Evolutionary conservation across 2,329 filamentous ascomycete species (phyloP).

Genomic region (Pseudogymnoascus sp.): DNA sequence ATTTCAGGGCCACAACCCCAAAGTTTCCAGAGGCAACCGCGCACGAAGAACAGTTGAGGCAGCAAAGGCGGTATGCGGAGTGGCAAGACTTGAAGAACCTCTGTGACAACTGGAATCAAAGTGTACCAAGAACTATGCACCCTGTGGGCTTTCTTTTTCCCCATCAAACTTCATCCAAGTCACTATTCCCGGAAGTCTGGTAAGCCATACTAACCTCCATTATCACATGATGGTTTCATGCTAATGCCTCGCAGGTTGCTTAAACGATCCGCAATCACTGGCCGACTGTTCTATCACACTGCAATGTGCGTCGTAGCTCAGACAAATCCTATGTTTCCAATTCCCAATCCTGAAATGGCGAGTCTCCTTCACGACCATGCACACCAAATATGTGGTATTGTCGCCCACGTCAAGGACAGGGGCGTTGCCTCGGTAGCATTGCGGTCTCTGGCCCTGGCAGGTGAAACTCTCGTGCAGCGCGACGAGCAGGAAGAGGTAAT

Average conservation of each 20-base stretch:
- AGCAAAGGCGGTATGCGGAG: conserved; percentile 60
- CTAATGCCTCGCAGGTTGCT: conserved; percentile 54
- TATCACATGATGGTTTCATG: conserved; percentile 11
- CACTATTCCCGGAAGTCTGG: conserved; percentile 81
- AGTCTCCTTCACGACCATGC: conserved; percentile 65
- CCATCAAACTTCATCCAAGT: conserved; percentile 58
- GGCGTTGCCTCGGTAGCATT: conserved; percentile 73
- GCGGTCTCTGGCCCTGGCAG: conserved; percentile 69
- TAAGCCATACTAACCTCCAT: conserved; percentile 32
- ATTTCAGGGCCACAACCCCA: conserved; percentile 67
- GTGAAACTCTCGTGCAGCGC: conserved; percentile 59
- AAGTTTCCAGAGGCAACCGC: conserved; percentile 50
- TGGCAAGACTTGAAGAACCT: conserved; percentile 76
- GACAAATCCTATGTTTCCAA: conserved; percentile 59
- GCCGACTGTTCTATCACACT: conserved; percentile 82
- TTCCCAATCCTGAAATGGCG: conserved; percentile 48
- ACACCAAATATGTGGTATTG: conserved; percentile 81
- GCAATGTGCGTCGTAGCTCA: conserved; percentile 74
- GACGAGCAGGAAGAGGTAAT: conserved; percentile 76
- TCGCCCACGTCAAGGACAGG: conserved; percentile 73
- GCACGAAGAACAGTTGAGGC: conserved; percentile 54
- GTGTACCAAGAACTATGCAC: conserved; percentile 77
- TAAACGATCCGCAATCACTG: conserved; percentile 72
- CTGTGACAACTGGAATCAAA: conserved; percentile 74
- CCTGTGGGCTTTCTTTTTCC: conserved; percentile 71